Conservation (phyloP, 2,329 filamentous ascomycete species). For the Aspergillus spinulosporus region DNA sequence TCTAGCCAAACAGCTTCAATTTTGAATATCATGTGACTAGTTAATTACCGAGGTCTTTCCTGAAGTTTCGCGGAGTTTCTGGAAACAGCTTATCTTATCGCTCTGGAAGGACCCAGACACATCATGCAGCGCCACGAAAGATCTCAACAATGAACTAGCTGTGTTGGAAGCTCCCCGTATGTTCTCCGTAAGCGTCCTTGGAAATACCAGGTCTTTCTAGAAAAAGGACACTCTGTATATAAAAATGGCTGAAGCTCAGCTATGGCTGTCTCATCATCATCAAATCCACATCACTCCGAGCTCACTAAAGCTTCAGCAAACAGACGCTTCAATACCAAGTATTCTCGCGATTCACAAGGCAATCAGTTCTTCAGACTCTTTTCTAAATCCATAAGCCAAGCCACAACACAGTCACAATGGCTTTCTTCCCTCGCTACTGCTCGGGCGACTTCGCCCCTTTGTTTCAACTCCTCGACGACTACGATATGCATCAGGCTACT, state of each 20-base stretch:
- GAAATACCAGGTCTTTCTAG: constrained; percentile 20
- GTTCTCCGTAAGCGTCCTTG: constrained; percentile 6
- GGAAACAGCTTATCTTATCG: constrained; percentile 27
- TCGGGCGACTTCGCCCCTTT: constrained; percentile 41
- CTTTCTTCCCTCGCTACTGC: constrained; percentile 41
- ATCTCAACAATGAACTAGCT: background rate
- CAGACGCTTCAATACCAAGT: background rate
- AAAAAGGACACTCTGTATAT: constrained; percentile 20
- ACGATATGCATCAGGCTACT: constrained; percentile 35
- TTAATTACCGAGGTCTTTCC: background rate
- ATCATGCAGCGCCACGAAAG: constrained; percentile 7
- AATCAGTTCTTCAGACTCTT: background rate
- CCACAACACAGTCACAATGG: constrained; percentile 29
- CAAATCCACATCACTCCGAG: constrained; percentile 10
- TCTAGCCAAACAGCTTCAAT: no score
- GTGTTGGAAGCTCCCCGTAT: constrained; percentile 11
- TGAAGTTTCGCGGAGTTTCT: constrained; percentile 22
- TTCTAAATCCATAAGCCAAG: background rate
- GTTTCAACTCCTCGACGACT: constrained; percentile 47
- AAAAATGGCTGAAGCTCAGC: constrained; percentile 11
- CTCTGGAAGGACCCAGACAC: constrained; percentile 16
- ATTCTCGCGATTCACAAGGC: background rate
- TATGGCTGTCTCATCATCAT: background rate
- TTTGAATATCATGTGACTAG: no score
- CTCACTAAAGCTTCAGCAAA: background rate